phyloP scores from a whole-genome alignment of 2,329 filamentous ascomycete genomes.

The Bipolaris zeicola region DNA sequence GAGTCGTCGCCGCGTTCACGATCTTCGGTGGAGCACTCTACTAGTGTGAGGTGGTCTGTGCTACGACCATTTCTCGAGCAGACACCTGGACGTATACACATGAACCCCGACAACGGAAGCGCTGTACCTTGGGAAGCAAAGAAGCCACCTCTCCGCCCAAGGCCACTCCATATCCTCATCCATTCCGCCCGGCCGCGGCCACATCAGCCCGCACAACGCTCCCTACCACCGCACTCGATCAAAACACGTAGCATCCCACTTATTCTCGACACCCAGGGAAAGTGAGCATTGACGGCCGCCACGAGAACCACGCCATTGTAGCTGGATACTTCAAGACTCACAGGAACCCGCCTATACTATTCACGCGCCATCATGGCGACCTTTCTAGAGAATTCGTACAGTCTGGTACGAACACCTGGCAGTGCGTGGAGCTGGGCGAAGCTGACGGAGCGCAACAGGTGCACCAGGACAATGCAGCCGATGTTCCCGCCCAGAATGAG shows the following conservation, averaged over 20 bases:
- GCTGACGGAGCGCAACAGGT: conserved; percentile 54
- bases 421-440: conserved; percentile 27
- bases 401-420: conserved; percentile 63
- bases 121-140: conserved; percentile 22
- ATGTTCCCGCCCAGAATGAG: conserved; percentile 88
- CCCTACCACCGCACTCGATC: conserved; percentile 22
- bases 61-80: conserved; percentile 41
- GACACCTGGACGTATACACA: conserved; percentile 39
- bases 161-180: conserved; percentile 21
- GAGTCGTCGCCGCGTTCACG: conserved; percentile 18
- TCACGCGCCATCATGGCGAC: conserved; percentile 74
- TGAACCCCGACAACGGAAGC: conserved; percentile 36
- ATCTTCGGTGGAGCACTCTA: conserved; percentile 36
- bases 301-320: conserved; percentile 34
- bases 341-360: conserved; percentile 5
- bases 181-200: conserved; percentile 19
- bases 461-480: conserved; percentile 95
- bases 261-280: conserved; percentile 31
- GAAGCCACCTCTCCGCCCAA: conserved; percentile 26
- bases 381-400: conserved; percentile 94
- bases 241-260: conserved; percentile 47
- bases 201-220: conserved; percentile 13
- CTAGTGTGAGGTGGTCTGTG: conserved; percentile 28
- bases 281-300: conserved; percentile 43
- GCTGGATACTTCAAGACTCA: conserved; percentile 14